Evolutionary conservation across 1,139 yeast genomes (phyloP), one percentile per base, ranked within the genome.

Genomic region (Yamadazyma pseudoaaseri): DNA sequence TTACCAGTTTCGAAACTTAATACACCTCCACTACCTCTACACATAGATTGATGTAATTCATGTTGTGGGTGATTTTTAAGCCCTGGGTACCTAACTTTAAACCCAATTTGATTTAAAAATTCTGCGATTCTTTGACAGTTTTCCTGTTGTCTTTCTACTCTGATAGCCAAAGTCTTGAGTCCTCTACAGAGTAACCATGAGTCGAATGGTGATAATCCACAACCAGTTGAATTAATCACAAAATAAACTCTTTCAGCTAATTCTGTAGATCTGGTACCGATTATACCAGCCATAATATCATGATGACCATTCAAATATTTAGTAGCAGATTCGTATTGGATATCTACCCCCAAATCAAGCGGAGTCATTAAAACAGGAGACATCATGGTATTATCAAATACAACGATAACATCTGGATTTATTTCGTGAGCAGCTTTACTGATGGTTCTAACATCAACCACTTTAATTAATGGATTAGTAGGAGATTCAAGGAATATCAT

Each of bases 331-430:
- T 89, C 97, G 58, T 89, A 89, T 38, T 86, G 95, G 42, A 89
- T 84, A 56, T 89, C 97, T 20, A 82, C 94, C 11, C 94, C 95
- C 47, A 84, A 72, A 46, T 83, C 86, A 47, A 89, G 70, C 2
- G 97, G 97, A 11, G 84, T 73, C 81, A 86, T 81, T 51, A 83
- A 70, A 37, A 89, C 60, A 3, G 97, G 97, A 12, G 95, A 81
- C 90, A 89, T 82, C 97, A 89, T 89, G 43, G 97, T 89, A 67
- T 90, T 89, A 61, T 89, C 97, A 43, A 89, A 90, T 8, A 86
- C 95, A 23, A 87, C 86, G 27, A 84, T 56, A 31, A 85, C 70
- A 29, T 80, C 72, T 11, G 94, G 89, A 51, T 76, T 83, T 28
- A 71, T 70, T 29, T 61, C 56, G 53, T 86, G 94, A 21, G 90